Conservation (phyloP, 2,329 filamentous ascomycete genomes). For the Parastagonospora avenae region DNA sequence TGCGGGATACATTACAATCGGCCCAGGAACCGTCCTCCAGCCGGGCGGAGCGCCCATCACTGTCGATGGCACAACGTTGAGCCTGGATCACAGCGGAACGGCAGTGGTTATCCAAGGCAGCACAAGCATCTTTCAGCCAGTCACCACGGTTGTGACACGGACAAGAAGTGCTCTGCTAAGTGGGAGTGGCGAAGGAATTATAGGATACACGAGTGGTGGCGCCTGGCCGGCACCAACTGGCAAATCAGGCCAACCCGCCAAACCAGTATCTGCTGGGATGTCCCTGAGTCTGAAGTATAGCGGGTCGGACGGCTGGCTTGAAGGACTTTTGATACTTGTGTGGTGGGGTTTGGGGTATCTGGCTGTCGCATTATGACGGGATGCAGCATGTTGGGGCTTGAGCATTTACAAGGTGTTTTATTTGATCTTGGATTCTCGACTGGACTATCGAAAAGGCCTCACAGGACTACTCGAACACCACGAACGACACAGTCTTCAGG, state of each 20-base stretch:
- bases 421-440: not conserved
- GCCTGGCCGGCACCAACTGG: conserved; percentile 1
- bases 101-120: conserved; percentile 32
- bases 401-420: not conserved
- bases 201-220: conserved; percentile 4
- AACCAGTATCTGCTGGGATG: conserved; percentile 2
- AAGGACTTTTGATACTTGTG: not conserved
- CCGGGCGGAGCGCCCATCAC: conserved; percentile 45
- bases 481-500: too few relatives aligned
- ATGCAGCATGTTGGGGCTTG: not conserved
- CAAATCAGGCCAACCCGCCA: not conserved
- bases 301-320: not conserved
- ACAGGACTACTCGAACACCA: too few relatives aligned
- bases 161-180: conserved; percentile 6
- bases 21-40: conserved; percentile 42
- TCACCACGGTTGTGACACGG: conserved; percentile 28
- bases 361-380: not conserved
- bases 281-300: not conserved
- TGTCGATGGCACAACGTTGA: conserved; percentile 39
- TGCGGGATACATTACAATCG: conserved; percentile 50
- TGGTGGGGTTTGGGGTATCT: conserved; percentile 5
- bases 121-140: conserved; percentile 25
- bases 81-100: conserved; percentile 35
- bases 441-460: too few relatives aligned
- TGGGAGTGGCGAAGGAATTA: conserved; percentile 2